These are phyloP conservation scores for Pyrrhoderma lamaoense DNA, from an alignment of 1,284 basidiomycete species.

Conservation along the genomic window DNA sequence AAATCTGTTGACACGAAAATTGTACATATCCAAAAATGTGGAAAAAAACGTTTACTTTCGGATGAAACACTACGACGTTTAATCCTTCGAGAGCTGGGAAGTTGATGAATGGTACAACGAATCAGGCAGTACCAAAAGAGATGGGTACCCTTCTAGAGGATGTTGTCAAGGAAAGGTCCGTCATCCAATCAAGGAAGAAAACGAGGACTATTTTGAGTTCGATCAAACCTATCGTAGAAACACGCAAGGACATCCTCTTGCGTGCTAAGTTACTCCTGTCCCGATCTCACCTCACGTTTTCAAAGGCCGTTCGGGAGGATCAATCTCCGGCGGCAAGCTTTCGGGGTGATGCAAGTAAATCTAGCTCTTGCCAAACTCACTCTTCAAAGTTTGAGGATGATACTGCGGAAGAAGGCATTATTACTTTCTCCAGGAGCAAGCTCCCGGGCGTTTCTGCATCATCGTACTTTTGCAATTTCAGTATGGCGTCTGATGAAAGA, in stretches of 20 bases:
- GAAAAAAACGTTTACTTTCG: conserved; percentile 47
- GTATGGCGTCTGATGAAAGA: too few species aligned
- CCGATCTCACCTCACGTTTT: background rate
- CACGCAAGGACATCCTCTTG: conserved; percentile 44
- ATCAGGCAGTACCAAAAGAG: conserved; percentile 22
- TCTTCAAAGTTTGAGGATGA: too few species aligned
- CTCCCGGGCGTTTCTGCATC: too few species aligned
- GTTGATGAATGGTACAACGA: conserved; percentile 22
- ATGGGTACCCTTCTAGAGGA: conserved; percentile 48
- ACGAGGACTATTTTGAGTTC: conserved; percentile 34
- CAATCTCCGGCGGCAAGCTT: too few species aligned
- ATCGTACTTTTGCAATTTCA: too few species aligned
- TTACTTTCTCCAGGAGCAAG: too few species aligned
- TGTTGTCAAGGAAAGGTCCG: conserved; percentile 37
- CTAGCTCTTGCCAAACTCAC: too few species aligned
- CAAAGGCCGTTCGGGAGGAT: too few species aligned
- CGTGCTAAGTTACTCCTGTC: conserved; percentile 33
- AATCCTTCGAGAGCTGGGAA: conserved; percentile 41
- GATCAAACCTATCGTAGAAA: conserved; percentile 40
- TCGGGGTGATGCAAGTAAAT: too few species aligned
- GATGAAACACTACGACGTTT: conserved; percentile 49
- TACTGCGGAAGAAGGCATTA: too few species aligned
- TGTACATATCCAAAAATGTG: conserved; percentile 58
- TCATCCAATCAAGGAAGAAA: conserved; percentile 39
- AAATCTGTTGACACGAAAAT: conserved; percentile 58